These are phyloP conservation scores for Amanita phalloides DNA, from an alignment of 768 basidiomycete genomes.

Conservation along the genomic window DNA sequence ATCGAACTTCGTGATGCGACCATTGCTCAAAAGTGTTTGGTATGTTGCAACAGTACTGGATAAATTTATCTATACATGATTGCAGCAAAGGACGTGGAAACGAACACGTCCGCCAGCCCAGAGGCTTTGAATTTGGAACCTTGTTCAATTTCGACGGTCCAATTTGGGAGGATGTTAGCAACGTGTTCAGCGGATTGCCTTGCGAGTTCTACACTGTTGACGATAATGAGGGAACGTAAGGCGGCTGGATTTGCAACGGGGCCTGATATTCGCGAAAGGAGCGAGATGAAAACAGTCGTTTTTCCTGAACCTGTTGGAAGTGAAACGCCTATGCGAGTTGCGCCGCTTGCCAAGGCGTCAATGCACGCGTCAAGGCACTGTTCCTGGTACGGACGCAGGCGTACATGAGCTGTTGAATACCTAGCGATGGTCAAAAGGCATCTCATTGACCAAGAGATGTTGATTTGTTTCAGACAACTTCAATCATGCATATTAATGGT, in stretches of 20 bases:
- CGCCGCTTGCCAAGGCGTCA: conserved; percentile 57
- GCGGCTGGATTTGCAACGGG: conserved; percentile 32
- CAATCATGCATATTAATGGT: conserved; percentile 9
- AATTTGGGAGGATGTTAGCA: conserved; percentile 49
- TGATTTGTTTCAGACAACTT: background rate
- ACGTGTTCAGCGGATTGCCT: conserved; percentile 76
- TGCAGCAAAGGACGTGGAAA: conserved; percentile 1
- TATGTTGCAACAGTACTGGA: conserved; percentile 79
- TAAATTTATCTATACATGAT: background rate
- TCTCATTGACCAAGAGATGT: background rate
- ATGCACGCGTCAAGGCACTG: conserved; percentile 69
- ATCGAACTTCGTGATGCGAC: conserved; percentile 67
- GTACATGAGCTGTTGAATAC: conserved; percentile 9
- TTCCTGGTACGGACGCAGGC: conserved; percentile 82
- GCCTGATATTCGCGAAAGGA: conserved; percentile 54
- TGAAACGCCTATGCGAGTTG: conserved; percentile 71
- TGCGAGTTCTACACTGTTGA: conserved; percentile 86
- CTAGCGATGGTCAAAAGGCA: background rate
- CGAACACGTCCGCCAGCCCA: conserved; percentile 80
- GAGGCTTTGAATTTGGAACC: conserved; percentile 63
- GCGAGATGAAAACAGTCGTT: conserved; percentile 83
- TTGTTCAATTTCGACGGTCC: conserved; percentile 90
- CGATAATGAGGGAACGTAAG: conserved; percentile 65
- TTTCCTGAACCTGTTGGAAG: conserved; percentile 83
- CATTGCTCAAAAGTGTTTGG: conserved; percentile 63